These are phyloP conservation scores for Phoma sp. DNA, from an alignment of 2,329 filamentous ascomycete genomes.

Conservation along the genomic window DNA sequence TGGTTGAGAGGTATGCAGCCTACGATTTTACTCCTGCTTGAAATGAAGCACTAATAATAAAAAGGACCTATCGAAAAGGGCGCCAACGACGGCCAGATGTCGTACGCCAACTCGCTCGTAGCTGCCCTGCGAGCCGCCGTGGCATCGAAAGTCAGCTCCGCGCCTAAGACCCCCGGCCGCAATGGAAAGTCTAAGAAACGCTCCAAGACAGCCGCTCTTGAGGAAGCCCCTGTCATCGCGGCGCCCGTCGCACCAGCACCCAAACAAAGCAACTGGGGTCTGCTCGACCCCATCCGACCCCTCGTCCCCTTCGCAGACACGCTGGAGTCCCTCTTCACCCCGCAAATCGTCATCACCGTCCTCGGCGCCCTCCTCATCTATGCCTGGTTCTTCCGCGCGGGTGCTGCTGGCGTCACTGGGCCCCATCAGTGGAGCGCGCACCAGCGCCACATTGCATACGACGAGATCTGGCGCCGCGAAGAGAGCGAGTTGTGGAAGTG, in stretches of 20 bases:
- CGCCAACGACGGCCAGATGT: conserved; percentile 84
- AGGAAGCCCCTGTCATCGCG: conserved; percentile 51
- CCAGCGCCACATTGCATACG: conserved; percentile 80
- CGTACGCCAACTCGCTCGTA: conserved; percentile 82
- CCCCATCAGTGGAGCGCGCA: conserved; percentile 53
- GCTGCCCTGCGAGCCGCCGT: conserved; percentile 76
- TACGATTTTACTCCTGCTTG: neutral
- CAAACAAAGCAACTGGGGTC: conserved; percentile 66
- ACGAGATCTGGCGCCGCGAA: conserved; percentile 89
- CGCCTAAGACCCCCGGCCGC: conserved; percentile 52
- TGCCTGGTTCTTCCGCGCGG: conserved; percentile 44
- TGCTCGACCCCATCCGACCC: conserved; percentile 78
- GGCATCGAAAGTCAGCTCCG: conserved; percentile 61
- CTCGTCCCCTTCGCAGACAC: conserved; percentile 74
- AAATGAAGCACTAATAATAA: conserved; percentile 16
- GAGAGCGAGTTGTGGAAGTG: conserved; percentile 92
- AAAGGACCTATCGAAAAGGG: conserved; percentile 94
- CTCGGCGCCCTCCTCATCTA: conserved; percentile 62
- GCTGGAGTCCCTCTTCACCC: conserved; percentile 72
- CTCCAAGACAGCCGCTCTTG: conserved; percentile 60
- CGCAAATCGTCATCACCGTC: conserved; percentile 78
- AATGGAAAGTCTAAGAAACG: conserved; percentile 63
- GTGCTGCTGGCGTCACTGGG: conserved; percentile 33
- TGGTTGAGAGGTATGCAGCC: conserved; percentile 82
- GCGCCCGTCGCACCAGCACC: conserved; percentile 34